Percentiles rank a stretch among this genome's conserved stretches.
phyloP scores from a whole-genome alignment of 352 stramenopile genomes.

The Peronosclerospora sorghi region DNA sequence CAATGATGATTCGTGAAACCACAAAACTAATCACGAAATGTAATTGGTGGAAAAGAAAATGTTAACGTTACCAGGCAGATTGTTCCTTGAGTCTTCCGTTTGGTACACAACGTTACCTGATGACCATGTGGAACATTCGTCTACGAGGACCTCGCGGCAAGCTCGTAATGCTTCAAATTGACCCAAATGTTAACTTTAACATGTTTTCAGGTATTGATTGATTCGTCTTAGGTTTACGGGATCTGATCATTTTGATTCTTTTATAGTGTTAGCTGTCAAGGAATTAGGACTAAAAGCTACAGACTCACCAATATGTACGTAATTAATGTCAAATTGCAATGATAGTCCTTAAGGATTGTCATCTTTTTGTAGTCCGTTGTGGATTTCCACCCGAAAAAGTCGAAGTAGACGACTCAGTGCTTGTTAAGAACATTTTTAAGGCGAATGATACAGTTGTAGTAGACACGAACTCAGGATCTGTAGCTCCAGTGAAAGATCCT shows the following conservation, averaged over 20 bases:
- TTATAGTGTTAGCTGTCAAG: constrained; percentile 28
- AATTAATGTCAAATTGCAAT: background rate
- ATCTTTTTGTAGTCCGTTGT: constrained; percentile 32
- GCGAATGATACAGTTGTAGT: constrained; percentile 72
- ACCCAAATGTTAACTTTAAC: constrained; percentile 24
- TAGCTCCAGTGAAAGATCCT: constrained; percentile 2
- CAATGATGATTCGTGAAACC: constrained; percentile 1
- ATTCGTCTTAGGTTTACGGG: too few relatives aligned
- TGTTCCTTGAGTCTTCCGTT: constrained; percentile 2
- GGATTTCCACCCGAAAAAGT: constrained; percentile 52
- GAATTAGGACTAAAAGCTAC: constrained; percentile 32
- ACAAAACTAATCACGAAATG: background rate
- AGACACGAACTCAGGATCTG: constrained; percentile 7
- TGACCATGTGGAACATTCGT: constrained; percentile 50
- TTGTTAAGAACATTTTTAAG: constrained; percentile 39
- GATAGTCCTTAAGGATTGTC: background rate
- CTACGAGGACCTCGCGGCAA: constrained; percentile 50
- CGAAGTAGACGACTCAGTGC: constrained; percentile 21
- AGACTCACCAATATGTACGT: constrained; percentile 43
- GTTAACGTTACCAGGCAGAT: background rate
- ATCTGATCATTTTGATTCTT: background rate
- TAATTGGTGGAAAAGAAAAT: background rate
- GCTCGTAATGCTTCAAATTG: constrained; percentile 37
- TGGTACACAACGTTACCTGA: background rate
- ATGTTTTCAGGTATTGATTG: constrained; percentile 32